A percentile compares a stretch with the other conserved stretches of the same genome.
phyloP scores from a whole-genome alignment of 148 eudicot species.

The Chenopodium suecicum region DNA sequence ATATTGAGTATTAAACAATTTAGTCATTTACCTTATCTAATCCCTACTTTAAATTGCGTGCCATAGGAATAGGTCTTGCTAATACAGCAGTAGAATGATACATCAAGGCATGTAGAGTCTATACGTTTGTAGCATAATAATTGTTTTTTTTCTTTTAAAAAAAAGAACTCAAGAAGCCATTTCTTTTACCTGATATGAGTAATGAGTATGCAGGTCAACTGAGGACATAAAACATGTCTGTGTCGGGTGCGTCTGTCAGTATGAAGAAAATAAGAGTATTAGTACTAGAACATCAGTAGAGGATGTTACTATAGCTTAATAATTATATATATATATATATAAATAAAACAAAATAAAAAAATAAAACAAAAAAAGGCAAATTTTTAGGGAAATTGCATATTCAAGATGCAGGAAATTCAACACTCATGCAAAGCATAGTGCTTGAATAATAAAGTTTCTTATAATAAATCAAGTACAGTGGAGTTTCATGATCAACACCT shows the following conservation, averaged over 20 bases:
- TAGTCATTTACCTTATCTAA: too few species aligned
- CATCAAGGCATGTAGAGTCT: neutral
- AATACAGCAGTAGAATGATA: neutral
- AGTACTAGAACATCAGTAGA: neutral
- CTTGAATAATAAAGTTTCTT: neutral
- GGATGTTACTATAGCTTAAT: neutral
- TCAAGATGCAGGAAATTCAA: neutral
- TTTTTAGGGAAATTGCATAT: neutral
- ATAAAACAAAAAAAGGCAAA: neutral
- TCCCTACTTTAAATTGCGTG: neutral
- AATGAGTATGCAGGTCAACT: slow-evolving; percentile 99
- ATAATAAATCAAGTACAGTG: neutral
- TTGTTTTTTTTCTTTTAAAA: neutral
- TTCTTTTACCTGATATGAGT: slow-evolving; percentile 86
- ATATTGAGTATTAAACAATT: too few species aligned
- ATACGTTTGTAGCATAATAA: neutral
- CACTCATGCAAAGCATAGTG: neutral
- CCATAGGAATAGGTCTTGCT: neutral
- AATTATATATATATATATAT: too few species aligned
- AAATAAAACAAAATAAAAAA: too few species aligned
- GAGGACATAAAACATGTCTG: slow-evolving; percentile 99
- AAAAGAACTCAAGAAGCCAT: neutral
- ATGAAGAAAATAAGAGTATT: slow-evolving; percentile 10
- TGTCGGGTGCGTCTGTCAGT: slow-evolving; percentile 86
- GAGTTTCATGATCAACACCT: neutral